Evolutionary conservation across 495 filamentous ascomycete species (phyloP), one percentile per base, ranked within the genome.

Genomic region (Xylaria castorea): DNA sequence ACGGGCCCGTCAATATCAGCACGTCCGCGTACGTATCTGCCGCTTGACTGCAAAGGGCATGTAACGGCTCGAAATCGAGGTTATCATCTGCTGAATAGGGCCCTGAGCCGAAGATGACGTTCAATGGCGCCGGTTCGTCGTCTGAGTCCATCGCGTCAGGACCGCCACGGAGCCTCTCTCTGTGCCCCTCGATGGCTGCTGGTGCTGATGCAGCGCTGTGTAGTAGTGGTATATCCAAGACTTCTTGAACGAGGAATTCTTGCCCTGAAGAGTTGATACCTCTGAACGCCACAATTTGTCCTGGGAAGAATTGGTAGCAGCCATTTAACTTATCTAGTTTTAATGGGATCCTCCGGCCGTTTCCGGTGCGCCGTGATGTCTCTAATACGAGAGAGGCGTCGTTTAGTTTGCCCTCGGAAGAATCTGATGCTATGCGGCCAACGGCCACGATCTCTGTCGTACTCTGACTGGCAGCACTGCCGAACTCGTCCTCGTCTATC

Each of bases 61-160:
- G 88, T 0, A 99, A 84, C 5, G 96, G 90, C 75, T 96, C 92
- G 79, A 96, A 99, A 71, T 91, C 89, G 57, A 99, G 89, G 75
- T 96, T 96, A 75, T 94, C 92, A 74, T 97, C 93, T 25, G 94
- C 89, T 0, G 95, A 97, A 81, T 95, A 99, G 1, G 96, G 96
- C 2, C 96, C 96, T 1, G 94, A 89, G 40, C 91, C 92, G 42
- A 96, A 82, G 51, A 97, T 82, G 51, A 97, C 82, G 74, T 87
- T 94, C 11, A 98, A 82, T 4, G 94, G 93, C 27, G 85, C 79
- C 8, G 87, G 87, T 22, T 84, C 81, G 20, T 83, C 78, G 74
- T 86, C 88, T 0, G 83, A 79, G 55, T 89, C 86, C 84, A 88
- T 87, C 18, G 87, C 87, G 72, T 90, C 88, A 5, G 86, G 87